phyloP scores from a whole-genome alignment of 306 rosid genomes.

The Pueraria montana region DNA sequence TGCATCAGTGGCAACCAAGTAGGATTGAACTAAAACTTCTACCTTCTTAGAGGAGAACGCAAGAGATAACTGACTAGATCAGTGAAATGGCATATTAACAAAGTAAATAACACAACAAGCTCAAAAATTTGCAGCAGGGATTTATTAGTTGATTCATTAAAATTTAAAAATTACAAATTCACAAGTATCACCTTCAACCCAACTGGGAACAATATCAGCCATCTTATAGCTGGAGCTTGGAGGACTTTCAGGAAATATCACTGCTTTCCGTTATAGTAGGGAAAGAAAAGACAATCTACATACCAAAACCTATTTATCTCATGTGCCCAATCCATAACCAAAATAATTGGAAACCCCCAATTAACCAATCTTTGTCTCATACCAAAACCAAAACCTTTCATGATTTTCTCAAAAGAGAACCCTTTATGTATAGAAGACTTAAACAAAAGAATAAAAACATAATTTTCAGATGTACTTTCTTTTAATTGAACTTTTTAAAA shows the following conservation, averaged over 20 bases:
- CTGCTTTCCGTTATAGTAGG: neutral
- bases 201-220: conserved; percentile 5
- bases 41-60: neutral
- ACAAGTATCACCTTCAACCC: neutral
- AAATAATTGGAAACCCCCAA: neutral
- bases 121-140: conserved; percentile 37
- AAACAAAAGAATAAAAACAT: neutral
- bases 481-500: neutral
- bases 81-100: conserved; percentile 8
- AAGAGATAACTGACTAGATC: conserved; percentile 14
- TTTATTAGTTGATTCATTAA: conserved; percentile 25
- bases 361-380: neutral
- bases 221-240: neutral
- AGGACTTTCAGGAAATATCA: neutral
- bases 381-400: conserved; percentile 7
- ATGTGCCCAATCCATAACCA: neutral
- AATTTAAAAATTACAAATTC: neutral
- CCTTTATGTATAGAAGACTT: neutral
- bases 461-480: conserved; percentile 4
- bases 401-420: conserved; percentile 19
- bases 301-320: neutral
- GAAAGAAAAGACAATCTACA: conserved; percentile 8
- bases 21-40: conserved; percentile 22
- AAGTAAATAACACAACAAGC: neutral
- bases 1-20: conserved; percentile 14